Evolutionary conservation across 2,329 filamentous ascomycete species (phyloP).

Genomic region (Bimuria novae-zelandiae): DNA sequence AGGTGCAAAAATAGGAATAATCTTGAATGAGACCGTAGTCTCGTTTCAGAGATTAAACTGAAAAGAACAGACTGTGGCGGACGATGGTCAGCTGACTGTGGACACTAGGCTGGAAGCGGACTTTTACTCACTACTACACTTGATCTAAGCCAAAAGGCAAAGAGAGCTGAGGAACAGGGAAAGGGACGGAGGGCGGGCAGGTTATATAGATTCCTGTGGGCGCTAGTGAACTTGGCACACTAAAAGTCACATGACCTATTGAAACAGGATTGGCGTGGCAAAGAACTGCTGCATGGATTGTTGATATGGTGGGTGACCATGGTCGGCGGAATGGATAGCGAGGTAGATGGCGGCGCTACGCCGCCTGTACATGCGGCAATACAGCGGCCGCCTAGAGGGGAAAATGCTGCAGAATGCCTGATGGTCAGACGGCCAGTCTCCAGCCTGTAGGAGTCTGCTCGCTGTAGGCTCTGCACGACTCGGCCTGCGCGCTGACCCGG

Average conservation of each 20-base stretch:
- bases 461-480: too few relatives aligned
- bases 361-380: too few relatives aligned
- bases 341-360: too few relatives aligned
- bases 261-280: too few relatives aligned
- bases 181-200: not conserved
- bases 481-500: too few relatives aligned
- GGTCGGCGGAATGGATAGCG: too few relatives aligned
- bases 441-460: too few relatives aligned
- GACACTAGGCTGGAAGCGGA: not conserved
- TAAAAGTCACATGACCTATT: not conserved
- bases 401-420: too few relatives aligned
- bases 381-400: too few relatives aligned
- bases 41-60: constrained; percentile 2
- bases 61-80: not conserved
- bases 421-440: too few relatives aligned
- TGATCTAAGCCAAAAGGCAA: constrained; percentile 5
- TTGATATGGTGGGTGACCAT: too few relatives aligned
- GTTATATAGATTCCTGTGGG: not conserved
- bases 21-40: not conserved
- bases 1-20: constrained; percentile 1
- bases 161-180: not conserved
- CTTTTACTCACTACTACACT: not conserved
- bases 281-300: too few relatives aligned
- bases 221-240: not conserved
- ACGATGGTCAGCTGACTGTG: not conserved